A percentile compares a stretch with the other conserved stretches of the same genome.
phyloP scores from a whole-genome alignment of 208 protist genomes.

The Ichthyophonus hoferi region DNA sequence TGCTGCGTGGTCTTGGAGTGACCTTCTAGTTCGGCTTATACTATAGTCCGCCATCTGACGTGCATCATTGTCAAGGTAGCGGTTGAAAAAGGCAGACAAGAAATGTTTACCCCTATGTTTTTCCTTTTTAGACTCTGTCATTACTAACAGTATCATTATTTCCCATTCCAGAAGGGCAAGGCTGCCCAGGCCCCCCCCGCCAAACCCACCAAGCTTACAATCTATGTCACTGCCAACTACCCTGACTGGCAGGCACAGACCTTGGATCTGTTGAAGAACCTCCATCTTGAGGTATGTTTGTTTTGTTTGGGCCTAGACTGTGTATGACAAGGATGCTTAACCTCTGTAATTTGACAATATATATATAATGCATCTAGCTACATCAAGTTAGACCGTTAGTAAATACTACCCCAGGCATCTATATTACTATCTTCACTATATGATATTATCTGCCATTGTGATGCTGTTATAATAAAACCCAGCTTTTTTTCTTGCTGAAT shows the following conservation, averaged over 20 bases:
- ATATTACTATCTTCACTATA: too few relatives aligned
- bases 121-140: too few relatives aligned
- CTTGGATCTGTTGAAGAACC: conserved; percentile 1
- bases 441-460: too few relatives aligned
- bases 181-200: neutral
- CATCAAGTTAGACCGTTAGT: too few relatives aligned
- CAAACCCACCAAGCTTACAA: neutral
- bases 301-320: too few relatives aligned
- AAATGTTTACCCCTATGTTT: neutral
- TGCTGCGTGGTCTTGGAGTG: neutral
- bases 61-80: too few relatives aligned
- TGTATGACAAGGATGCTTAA: too few relatives aligned
- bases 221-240: conserved; percentile 27
- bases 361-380: too few relatives aligned
- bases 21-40: too few relatives aligned
- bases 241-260: conserved; percentile 38
- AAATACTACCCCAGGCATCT: neutral
- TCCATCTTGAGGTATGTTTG: conserved; percentile 11
- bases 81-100: neutral
- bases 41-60: too few relatives aligned
- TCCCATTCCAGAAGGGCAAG: conserved; percentile 31
- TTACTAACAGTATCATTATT: too few relatives aligned
- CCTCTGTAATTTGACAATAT: too few relatives aligned
- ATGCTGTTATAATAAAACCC: neutral
- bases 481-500: neutral